Evolutionary conservation across 176 grass and related monocot species (phyloP), one percentile per base, ranked within the genome.

Genomic region (Microstegium vimineum): DNA sequence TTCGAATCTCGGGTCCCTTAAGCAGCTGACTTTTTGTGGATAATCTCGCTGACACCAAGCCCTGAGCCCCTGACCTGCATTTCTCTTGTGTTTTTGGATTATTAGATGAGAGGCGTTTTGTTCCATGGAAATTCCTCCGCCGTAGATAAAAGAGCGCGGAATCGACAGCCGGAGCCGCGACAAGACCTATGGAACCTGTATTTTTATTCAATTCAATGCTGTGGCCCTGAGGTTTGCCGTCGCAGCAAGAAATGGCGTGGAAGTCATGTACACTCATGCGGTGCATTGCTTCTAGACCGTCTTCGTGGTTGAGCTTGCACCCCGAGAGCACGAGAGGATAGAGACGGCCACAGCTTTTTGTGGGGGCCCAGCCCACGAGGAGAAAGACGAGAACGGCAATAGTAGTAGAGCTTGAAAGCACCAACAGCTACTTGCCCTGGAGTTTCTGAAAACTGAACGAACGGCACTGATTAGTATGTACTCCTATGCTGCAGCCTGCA

Each of bases 211-310:
- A n/a, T n/a, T 33, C 16, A 69, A 80, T 54, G 74, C 35, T 11
- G 88, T 83, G 84, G 88, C 8, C 74, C 67, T 38, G 15, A 15
- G 7, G 6, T 4, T 37, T 31, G 83, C 78, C 45, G 18, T 67
- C 73, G 10, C 4, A 73, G 15, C 74, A 86, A 86, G 89, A 83
- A 83, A 87, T 86, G 28, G 83, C 88, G 88, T 83, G 63, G 4
- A 90, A 87, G 74, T 13, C 89, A 87, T 83, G 84, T 54, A n/a
- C n/a, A n/a, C n/a, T n/a, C n/a, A n/a, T n/a, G n/a, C n/a, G 84
- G 89, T 90, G 80, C 89, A 83, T 35, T 52, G 89, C 31, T 86
- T 35, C 80, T 90, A 43, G 89, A 90, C 84, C 41, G 42, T 35
- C 76, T 6, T 10, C 41, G 14, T 3, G 26, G 5, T 16, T 42